Conservation (phyloP, 495 filamentous ascomycete species). For the Cryomyces antarcticus region DNA sequence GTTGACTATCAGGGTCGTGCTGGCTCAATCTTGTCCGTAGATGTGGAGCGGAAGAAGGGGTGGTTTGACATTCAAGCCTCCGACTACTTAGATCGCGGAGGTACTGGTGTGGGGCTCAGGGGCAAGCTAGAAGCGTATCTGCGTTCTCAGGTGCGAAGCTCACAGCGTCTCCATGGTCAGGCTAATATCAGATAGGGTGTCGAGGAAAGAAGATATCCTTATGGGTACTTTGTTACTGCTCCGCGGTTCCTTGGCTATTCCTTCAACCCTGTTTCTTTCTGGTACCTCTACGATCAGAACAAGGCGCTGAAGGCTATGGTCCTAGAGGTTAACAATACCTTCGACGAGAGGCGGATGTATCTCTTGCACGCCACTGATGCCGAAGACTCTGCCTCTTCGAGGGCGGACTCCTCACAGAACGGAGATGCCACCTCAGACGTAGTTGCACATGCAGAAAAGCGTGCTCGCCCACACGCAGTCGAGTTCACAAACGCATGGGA, state of each 20-base stretch:
- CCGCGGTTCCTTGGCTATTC: constrained; percentile 48
- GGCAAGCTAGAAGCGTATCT: constrained; percentile 41
- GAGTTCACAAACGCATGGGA: constrained; percentile 29
- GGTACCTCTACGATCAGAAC: constrained; percentile 48
- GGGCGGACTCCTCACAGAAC: not conserved
- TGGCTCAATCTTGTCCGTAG: constrained; percentile 32
- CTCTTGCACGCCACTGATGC: constrained; percentile 15
- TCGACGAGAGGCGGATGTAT: constrained; percentile 49
- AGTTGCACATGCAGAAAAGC: not conserved
- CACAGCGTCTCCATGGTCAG: constrained; percentile 6
- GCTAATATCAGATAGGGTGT: constrained; percentile 19
- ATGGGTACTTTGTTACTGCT: constrained; percentile 49
- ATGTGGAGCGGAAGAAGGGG: constrained; percentile 11
- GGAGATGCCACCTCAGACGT: not conserved
- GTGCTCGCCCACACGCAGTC: not conserved
- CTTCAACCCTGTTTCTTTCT: constrained; percentile 63
- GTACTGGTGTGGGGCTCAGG: constrained; percentile 24
- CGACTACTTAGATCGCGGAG: constrained; percentile 37
- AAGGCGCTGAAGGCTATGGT: constrained; percentile 44
- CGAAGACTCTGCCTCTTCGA: not conserved
- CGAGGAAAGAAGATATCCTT: constrained; percentile 30
- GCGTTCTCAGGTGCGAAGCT: constrained; percentile 21
- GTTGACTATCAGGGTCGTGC: constrained; percentile 35
- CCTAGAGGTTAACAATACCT: constrained; percentile 63
- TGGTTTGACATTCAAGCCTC: constrained; percentile 38